These are phyloP conservation scores for Gossypium lobatum DNA, from an alignment of 441 rosid species.

Conservation along the genomic window DNA sequence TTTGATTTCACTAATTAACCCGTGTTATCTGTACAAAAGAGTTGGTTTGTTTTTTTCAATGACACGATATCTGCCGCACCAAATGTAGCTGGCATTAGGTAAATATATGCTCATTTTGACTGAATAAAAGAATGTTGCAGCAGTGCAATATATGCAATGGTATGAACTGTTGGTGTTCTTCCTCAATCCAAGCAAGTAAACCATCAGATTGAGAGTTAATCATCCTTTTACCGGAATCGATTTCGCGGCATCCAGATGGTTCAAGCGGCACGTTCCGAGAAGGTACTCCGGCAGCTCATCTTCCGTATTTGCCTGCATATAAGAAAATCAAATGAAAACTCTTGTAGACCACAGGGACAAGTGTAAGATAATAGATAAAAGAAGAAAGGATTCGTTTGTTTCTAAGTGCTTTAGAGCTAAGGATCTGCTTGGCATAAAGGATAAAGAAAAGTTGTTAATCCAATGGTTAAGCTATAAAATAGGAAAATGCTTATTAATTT, in stretches of 20 bases:
- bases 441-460: too few species aligned
- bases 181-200: neutral
- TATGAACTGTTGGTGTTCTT: neutral
- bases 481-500: too few species aligned
- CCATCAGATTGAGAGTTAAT: neutral
- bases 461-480: too few species aligned
- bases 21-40: conserved; percentile 19
- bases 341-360: neutral
- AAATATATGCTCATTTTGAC: conserved; percentile 16
- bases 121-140: conserved; percentile 35
- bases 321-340: neutral
- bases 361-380: neutral
- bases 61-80: conserved; percentile 16
- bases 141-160: neutral
- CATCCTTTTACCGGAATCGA: conserved; percentile 47
- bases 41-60: neutral
- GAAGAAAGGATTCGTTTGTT: neutral
- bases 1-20: conserved; percentile 9
- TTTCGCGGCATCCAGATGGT: conserved; percentile 77
- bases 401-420: too few species aligned
- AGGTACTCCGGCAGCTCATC: conserved; percentile 94
- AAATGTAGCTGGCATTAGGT: neutral
- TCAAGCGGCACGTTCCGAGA: conserved; percentile 84
- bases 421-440: too few species aligned
- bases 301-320: conserved; percentile 66